Evolutionary conservation across 345 rosid genomes (phyloP).

Genomic region (Corchorus olitorius): DNA sequence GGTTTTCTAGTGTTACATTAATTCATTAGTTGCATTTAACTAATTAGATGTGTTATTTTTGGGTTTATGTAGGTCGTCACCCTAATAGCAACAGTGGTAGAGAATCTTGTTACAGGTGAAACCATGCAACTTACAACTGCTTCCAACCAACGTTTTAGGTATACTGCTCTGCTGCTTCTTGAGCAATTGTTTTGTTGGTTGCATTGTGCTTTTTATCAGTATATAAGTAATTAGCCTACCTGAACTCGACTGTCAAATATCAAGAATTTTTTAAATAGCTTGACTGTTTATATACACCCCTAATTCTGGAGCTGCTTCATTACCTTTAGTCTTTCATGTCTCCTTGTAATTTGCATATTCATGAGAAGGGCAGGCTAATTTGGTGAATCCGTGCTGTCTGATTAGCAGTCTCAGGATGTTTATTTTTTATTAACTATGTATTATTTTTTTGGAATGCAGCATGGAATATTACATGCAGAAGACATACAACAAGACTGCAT

Average conservation of each 20-base stretch:
- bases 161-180: slow-evolving; percentile 18
- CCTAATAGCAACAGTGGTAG: slow-evolving; percentile 78
- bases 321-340: background rate
- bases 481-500: slow-evolving; percentile 89
- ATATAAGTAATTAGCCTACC: background rate
- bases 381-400: slow-evolving; percentile 6
- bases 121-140: slow-evolving; percentile 93
- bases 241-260: background rate
- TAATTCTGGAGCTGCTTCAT: too few species aligned
- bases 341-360: background rate
- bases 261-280: background rate
- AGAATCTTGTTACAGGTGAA: slow-evolving; percentile 96
- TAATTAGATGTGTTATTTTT: slow-evolving; percentile 6
- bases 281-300: background rate
- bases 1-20: background rate
- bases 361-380: slow-evolving; percentile 6
- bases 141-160: slow-evolving; percentile 76
- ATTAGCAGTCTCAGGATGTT: slow-evolving; percentile 1
- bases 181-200: background rate
- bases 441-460: slow-evolving; percentile 43
- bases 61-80: slow-evolving; percentile 61
- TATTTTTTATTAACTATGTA: background rate
- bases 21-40: background rate
- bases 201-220: background rate
- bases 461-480: slow-evolving; percentile 83